Evolutionary conservation across 2,329 filamentous ascomycete species (phyloP), one percentile per base, ranked within the genome.

Genomic region (Sordariomycetes sp.): DNA sequence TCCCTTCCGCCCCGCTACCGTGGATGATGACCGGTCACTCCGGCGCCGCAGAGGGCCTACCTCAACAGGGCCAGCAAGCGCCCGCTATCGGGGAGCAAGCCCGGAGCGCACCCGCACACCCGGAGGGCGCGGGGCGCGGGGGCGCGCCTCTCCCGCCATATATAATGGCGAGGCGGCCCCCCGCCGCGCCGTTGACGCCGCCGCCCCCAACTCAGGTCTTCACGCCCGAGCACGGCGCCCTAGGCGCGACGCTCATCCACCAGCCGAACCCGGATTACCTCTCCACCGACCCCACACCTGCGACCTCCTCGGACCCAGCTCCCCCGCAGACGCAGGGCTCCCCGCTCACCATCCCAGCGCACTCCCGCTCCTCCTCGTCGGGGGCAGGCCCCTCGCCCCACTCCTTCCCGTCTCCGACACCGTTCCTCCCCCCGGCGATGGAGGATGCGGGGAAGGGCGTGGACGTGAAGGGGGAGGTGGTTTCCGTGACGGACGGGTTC

Each of bases 211-310:
- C 72, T 58, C 66, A 69, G 50, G 64, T 71, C 57, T 77, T 75
- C 61, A 69, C 70, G 13, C 72, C 78, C 59, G 67, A 77, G 22
- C 45, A 50, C 45, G 45, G 45, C 10, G 66, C 68, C 10, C 60
- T 73, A 10, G 72, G 72, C 52, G 63, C 64, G n/a, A 65, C 65
- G 51, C 72, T 75, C 62, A 74, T 79, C 59, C 70, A 76, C 60
- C 76, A 77, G 60, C 72, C 74, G 2, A 76, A 78, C 60, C 76
- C 76, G 0, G 75, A 78, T 61, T 78, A 78, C 65, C 68, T 69
- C 60, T 72, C 69, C 15, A 68, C 69, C 10, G 24, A 22, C 50
- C 45, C 28, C 28, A 3, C 4, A 32, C 28, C 55, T 10, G 35
- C 55, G 20, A 24, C 13, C 17, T 52, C 45, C 3, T 48, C 24